These are phyloP conservation scores for Nannochloropsis gaditana DNA, from an alignment of 108 stramenopile species.

Conservation along the genomic window DNA sequence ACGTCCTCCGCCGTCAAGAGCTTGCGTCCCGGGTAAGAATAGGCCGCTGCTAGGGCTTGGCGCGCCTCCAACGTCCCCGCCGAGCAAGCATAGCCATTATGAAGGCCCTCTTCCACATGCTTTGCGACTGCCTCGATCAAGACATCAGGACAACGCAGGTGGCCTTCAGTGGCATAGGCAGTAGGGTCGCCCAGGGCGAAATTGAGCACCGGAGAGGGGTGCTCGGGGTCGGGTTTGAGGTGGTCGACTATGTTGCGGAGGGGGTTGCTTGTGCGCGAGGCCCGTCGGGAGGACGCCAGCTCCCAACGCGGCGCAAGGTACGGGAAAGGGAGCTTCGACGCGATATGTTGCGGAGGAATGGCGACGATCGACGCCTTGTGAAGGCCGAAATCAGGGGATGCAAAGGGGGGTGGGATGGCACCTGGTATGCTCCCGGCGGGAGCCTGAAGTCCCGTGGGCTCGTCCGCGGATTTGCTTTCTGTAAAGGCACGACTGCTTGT, in stretches of 20 bases:
- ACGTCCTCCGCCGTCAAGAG: slow-evolving; percentile 66
- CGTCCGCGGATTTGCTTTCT: background rate
- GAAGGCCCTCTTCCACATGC: background rate
- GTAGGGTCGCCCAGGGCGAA: slow-evolving; percentile 55
- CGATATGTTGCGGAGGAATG: background rate
- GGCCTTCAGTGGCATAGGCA: slow-evolving; percentile 56
- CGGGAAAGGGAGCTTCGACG: background rate
- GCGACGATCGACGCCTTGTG: background rate
- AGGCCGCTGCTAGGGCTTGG: slow-evolving; percentile 62
- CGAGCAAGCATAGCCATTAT: slow-evolving; percentile 68
- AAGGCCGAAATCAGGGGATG: too few relatives aligned
- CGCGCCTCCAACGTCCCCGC: slow-evolving; percentile 66
- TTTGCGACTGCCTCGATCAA: background rate
- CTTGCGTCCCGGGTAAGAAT: background rate
- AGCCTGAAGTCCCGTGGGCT: background rate
- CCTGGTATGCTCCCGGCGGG: too few relatives aligned
- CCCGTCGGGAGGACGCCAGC: slow-evolving; percentile 34
- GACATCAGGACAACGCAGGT: slow-evolving; percentile 17
- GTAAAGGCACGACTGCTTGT: slow-evolving; percentile 7
- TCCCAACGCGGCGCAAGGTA: background rate
- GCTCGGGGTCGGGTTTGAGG: slow-evolving; percentile 55
- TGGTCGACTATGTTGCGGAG: slow-evolving; percentile 76
- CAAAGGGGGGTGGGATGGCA: too few relatives aligned
- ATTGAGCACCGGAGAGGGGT: slow-evolving; percentile 30
- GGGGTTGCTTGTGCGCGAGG: slow-evolving; percentile 68